Evolutionary conservation across 2,329 filamentous ascomycete species (phyloP).

Genomic region (Cladobotryum protrusum): DNA sequence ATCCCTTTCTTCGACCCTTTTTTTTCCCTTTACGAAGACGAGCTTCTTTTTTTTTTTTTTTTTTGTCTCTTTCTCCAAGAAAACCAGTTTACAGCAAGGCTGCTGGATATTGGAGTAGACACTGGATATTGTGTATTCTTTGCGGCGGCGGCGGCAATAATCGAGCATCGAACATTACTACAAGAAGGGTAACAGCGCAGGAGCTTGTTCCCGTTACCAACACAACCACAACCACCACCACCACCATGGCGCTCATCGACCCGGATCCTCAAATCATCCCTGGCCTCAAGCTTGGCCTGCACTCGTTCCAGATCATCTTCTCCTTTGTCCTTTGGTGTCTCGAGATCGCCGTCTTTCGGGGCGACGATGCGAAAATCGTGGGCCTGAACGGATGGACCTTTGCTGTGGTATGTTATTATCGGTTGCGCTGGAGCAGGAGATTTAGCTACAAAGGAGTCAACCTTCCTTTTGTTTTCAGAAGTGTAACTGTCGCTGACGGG

Average conservation of each 20-base stretch:
- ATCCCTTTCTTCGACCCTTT: no score
- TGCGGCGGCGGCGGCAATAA: no score
- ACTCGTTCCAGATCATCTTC: slow-evolving; percentile 48
- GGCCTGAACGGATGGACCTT: slow-evolving; percentile 60
- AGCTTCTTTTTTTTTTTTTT: no score
- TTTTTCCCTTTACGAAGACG: no score
- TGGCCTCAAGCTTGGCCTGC: slow-evolving; percentile 50
- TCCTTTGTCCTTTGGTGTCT: slow-evolving; percentile 52
- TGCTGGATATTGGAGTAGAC: no score
- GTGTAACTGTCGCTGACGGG: background rate
- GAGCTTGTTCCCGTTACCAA: background rate
- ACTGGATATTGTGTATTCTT: no score
- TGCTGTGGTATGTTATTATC: slow-evolving; percentile 45
- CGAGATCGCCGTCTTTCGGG: slow-evolving; percentile 53
- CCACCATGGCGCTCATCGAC: slow-evolving; percentile 43
- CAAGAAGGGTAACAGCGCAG: background rate
- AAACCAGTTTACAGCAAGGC: no score
- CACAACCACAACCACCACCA: no score
- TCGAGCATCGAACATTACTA: no score
- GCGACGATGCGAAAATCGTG: slow-evolving; percentile 41
- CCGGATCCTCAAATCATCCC: slow-evolving; percentile 50
- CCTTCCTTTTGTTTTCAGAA: no score
- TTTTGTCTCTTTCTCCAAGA: no score
- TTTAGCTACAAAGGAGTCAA: background rate
- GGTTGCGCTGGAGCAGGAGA: background rate